Evolutionary conservation across 192 early-diverging fungal genomes (phyloP).

Genomic region (Geranomyces michiganensis): DNA sequence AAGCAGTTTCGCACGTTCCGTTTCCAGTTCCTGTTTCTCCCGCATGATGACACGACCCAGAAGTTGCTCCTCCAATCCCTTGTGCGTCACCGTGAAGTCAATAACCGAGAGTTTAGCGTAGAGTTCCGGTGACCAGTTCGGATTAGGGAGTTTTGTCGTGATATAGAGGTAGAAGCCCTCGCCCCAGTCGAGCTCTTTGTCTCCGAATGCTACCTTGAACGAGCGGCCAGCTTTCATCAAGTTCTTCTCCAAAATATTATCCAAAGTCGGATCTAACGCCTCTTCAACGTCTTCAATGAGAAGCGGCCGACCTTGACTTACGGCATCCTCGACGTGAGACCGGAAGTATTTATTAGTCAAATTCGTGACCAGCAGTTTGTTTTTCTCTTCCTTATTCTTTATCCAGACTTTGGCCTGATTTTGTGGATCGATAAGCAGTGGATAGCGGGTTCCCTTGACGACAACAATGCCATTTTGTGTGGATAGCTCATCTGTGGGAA

Average conservation of each 20-base stretch:
- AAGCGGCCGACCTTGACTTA: conserved; percentile 60
- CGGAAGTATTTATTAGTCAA: conserved; percentile 65
- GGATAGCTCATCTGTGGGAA: conserved; percentile 68
- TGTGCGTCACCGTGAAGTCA: conserved; percentile 66
- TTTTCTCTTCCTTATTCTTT: conserved; percentile 67
- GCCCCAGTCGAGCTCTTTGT: conserved; percentile 65
- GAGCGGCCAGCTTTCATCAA: conserved; percentile 62
- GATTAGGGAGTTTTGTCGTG: conserved; percentile 68
- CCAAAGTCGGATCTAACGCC: conserved; percentile 62
- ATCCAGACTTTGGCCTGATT: conserved; percentile 69
- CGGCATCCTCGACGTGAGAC: conserved; percentile 62
- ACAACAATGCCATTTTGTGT: conserved; percentile 69
- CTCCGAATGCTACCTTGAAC: conserved; percentile 66
- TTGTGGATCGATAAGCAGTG: conserved; percentile 67
- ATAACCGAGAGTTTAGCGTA: conserved; percentile 68
- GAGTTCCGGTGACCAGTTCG: conserved; percentile 67
- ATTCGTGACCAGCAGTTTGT: conserved; percentile 61
- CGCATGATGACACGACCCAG: conserved; percentile 68
- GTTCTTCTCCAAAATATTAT: conserved; percentile 69
- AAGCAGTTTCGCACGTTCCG: conserved; percentile 63
- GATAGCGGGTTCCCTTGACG: conserved; percentile 61
- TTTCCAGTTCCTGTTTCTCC: conserved; percentile 71
- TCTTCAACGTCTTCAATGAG: conserved; percentile 72
- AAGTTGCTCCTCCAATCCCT: conserved; percentile 67
- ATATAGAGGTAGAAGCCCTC: conserved; percentile 65